These are phyloP conservation scores for Aspergillus biplanus DNA, from an alignment of 495 filamentous ascomycete genomes.

Conservation along the genomic window DNA sequence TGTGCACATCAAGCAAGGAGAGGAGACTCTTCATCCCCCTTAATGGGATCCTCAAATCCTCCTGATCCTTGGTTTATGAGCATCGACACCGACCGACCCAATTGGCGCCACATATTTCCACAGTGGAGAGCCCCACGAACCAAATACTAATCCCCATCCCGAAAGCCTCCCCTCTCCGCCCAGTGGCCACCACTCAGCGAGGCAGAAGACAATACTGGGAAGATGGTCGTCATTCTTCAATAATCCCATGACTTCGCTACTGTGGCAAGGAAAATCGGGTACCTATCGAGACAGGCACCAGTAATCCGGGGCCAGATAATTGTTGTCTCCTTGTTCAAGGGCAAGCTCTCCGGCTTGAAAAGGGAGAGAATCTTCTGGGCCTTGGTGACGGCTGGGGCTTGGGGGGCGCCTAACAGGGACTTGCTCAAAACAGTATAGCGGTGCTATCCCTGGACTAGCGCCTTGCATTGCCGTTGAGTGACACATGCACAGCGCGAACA, in stretches of 20 bases:
- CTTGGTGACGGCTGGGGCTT: not conserved
- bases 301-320: not conserved
- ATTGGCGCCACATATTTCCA: slow-evolving; percentile 12
- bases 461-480: not conserved
- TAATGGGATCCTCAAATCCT: not conserved
- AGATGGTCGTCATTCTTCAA: too few species aligned
- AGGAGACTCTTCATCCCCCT: not conserved
- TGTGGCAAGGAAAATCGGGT: too few species aligned
- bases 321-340: too few species aligned
- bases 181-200: too few species aligned
- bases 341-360: not conserved
- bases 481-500: not conserved
- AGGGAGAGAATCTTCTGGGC: not conserved
- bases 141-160: not conserved
- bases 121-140: slow-evolving; percentile 20
- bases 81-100: slow-evolving; percentile 1
- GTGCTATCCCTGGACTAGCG: not conserved
- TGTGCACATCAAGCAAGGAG: too few species aligned
- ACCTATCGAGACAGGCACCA: not conserved
- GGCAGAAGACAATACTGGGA: too few species aligned
- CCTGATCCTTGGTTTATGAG: not conserved
- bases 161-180: too few species aligned
- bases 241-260: too few species aligned
- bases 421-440: not conserved
- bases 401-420: not conserved